Base-by-base conservation (phyloP, 2,329 filamentous ascomycete species). In the Xylariaceae sp. region DNA sequence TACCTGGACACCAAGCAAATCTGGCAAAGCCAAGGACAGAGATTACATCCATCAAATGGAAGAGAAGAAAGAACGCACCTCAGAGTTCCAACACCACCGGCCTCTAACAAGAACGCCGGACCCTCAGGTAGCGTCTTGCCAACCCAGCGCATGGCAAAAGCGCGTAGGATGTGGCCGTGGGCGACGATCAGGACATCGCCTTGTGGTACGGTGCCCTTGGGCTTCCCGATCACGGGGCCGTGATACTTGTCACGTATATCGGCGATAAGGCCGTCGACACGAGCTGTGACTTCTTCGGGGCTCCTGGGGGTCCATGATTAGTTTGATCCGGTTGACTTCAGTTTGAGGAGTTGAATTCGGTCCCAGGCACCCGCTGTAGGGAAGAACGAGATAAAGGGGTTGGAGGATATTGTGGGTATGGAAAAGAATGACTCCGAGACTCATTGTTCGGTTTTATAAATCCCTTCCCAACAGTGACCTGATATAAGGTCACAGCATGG, bases 71-170 rank as follows among this genome's bases (percentile, higher is more conserved):
- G 20, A 9, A 2, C 76, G 67, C 66, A 88, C 86, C 88, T 93
- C 63, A 95, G 69, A 2, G 88, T 89, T 0, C 89, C 90, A 1
- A 94, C 86, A 61, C 89, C 91, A n/a, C 91, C 91, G 5, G 91
- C 89, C 70, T 97, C 92, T n/a, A 97, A 75, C 57, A 96, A 78
- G 69, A 97, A 85, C 5, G 86, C 83, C 32, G 91, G 88, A 6
- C 88, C 91, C 43, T 91, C 86, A 49, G 84, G 81, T 53, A 97
- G 76, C 10, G 83, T 78, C 75, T 88, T 88, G 0, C 85, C 84
- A 0, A 86, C 81, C 92, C 92, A 97, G 26, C 92, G 81, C 78
- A 93, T 90, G 6, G 92, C 92, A 70, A 97, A 91, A 0, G 91
- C 90, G 13, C 92, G 81, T 47, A 97, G 75, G 51, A 96, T 93